Evolutionary conservation across 2,329 filamentous ascomycete species (phyloP).

Genomic region (Epichloe coenophiala): DNA sequence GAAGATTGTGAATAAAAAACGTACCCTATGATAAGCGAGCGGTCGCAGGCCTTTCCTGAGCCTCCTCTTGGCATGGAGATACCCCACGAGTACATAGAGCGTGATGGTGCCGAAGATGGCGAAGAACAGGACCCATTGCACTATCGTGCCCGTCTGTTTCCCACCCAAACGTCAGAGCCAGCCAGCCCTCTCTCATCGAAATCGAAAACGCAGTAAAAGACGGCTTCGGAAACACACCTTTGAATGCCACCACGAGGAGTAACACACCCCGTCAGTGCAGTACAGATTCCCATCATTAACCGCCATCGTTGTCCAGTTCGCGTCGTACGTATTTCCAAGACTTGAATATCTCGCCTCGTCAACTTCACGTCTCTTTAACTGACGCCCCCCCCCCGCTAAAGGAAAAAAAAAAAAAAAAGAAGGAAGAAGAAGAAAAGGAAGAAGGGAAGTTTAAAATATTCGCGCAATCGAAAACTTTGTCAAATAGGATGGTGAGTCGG

Average conservation of each 20-base stretch:
- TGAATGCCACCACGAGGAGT: conserved; percentile 17
- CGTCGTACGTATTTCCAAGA: background rate
- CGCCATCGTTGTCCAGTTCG: background rate
- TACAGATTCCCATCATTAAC: background rate
- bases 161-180: background rate
- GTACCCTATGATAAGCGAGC: conserved; percentile 56
- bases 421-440: background rate
- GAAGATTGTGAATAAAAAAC: conserved; percentile 10
- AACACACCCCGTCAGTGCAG: conserved; percentile 2
- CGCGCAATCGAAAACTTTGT: too few species aligned
- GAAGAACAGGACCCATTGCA: conserved; percentile 61
- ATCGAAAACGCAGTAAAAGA: background rate
- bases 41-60: conserved; percentile 52
- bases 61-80: conserved; percentile 54
- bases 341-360: too few species aligned
- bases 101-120: conserved; percentile 44
- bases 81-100: conserved; percentile 52
- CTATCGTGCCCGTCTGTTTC: conserved; percentile 43
- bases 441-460: too few species aligned
- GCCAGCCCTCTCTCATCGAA: too few species aligned
- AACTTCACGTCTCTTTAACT: too few species aligned
- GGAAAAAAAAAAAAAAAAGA: too few species aligned
- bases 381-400: background rate
- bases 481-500: too few species aligned
- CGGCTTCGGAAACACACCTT: conserved; percentile 10